phyloP scores from a whole-genome alignment of 306 rosid species.

The Cicer pinnatifidum region DNA sequence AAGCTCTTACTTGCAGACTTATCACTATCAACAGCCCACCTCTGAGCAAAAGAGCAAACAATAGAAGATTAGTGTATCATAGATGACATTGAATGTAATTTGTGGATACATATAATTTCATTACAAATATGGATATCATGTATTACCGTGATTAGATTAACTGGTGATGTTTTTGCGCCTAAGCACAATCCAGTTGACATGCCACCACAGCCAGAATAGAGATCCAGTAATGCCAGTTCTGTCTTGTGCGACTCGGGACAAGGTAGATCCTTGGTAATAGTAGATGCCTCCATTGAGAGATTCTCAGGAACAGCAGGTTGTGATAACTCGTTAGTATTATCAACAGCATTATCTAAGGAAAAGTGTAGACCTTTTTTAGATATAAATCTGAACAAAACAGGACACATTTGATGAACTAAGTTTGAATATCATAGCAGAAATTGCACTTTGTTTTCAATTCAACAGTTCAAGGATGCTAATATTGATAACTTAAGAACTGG shows the following conservation, averaged over 20 bases:
- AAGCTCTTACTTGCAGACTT: slow-evolving; percentile 78
- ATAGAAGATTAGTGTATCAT: slow-evolving; percentile 42
- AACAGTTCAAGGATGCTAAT: slow-evolving; percentile 25
- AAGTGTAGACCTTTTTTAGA: slow-evolving; percentile 34
- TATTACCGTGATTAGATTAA: slow-evolving; percentile 77
- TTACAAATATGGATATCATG: slow-evolving; percentile 27
- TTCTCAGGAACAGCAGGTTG: slow-evolving; percentile 43
- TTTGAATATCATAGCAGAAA: slow-evolving; percentile 3
- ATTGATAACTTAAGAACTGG: not conserved
- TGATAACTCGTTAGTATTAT: slow-evolving; percentile 41
- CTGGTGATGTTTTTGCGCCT: slow-evolving; percentile 79
- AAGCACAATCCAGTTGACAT: slow-evolving; percentile 96
- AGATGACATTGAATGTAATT: slow-evolving; percentile 25
- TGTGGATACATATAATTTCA: slow-evolving; percentile 30
- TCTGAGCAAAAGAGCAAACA: slow-evolving; percentile 54
- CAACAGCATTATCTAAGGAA: slow-evolving; percentile 58
- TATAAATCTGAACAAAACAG: slow-evolving; percentile 37
- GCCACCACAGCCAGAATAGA: slow-evolving; percentile 94
- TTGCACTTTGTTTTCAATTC: slow-evolving; percentile 14
- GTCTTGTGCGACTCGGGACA: slow-evolving; percentile 41
- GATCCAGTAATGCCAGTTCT: slow-evolving; percentile 69
- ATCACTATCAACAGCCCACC: slow-evolving; percentile 83
- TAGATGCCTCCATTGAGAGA: slow-evolving; percentile 44
- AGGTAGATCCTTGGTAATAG: slow-evolving; percentile 43
- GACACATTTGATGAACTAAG: slow-evolving; percentile 1